Conservation (phyloP, 305 asterid genomes). For the Fraxinus sp. region DNA sequence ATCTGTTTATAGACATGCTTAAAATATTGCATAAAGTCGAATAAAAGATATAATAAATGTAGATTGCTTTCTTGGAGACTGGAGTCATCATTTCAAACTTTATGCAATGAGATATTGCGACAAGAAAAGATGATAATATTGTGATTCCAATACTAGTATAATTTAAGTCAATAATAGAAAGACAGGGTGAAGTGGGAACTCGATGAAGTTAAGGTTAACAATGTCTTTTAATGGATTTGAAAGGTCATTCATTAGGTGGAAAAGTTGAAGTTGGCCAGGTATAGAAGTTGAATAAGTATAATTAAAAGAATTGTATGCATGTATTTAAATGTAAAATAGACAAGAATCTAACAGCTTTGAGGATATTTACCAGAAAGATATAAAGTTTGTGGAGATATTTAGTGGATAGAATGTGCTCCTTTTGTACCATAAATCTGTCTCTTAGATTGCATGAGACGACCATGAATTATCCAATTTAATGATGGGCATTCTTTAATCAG, state of each 20-base stretch:
- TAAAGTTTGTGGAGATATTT: conserved; percentile 13
- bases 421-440: not conserved
- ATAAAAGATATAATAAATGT: not conserved
- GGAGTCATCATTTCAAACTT: conserved; percentile 12
- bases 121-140: not conserved
- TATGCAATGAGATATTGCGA: conserved; percentile 4
- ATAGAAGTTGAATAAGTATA: conserved; percentile 14
- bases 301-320: not conserved
- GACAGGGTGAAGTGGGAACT: conserved; percentile 13
- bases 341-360: conserved; percentile 12
- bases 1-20: too few relatives aligned
- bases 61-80: not conserved
- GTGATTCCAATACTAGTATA: not conserved
- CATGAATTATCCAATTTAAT: not conserved
- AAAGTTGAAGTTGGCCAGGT: conserved; percentile 28
- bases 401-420: conserved; percentile 43
- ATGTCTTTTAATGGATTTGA: conserved; percentile 34
- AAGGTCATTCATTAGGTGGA: conserved; percentile 27
- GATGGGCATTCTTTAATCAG: not conserved
- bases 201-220: conserved; percentile 18
- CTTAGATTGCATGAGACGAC: not conserved
- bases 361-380: conserved; percentile 9
- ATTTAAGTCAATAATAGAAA: not conserved
- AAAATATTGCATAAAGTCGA: too few relatives aligned
- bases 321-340: not conserved